These are phyloP conservation scores for Protomyces arabidopsidicola DNA, from an alignment of 1,139 yeast species.

Conservation along the genomic window DNA sequence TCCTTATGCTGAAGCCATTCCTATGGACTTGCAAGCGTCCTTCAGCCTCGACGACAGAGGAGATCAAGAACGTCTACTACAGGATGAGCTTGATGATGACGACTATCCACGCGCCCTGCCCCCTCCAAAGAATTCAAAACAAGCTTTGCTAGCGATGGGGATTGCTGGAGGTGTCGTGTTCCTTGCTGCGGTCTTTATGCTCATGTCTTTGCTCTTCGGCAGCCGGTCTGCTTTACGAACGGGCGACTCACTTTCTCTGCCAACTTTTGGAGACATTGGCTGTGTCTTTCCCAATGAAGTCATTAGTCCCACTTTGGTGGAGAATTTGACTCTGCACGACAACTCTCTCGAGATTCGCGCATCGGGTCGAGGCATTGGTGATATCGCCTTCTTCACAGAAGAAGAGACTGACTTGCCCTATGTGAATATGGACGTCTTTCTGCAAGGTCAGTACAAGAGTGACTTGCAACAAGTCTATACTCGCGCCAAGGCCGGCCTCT, in stretches of 20 bases:
- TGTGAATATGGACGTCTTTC: constrained; percentile 11
- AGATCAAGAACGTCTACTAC: not conserved
- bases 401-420: constrained; percentile 8
- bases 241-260: not conserved
- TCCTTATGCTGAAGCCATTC: not conserved
- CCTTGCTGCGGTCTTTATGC: not conserved
- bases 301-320: constrained; percentile 9
- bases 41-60: not conserved
- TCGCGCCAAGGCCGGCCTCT: constrained; percentile 15
- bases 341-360: constrained; percentile 6
- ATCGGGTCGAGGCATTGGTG: constrained; percentile 16
- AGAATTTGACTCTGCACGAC: constrained; percentile 12
- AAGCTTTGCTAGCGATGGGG: constrained; percentile 8
- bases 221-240: not conserved
- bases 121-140: not conserved
- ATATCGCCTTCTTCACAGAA: constrained; percentile 14
- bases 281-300: constrained; percentile 11
- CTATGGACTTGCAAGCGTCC: not conserved
- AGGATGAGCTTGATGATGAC: not conserved
- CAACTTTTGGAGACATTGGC: constrained; percentile 14
- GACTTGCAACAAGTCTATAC: constrained; percentile 20
- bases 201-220: constrained; percentile 4
- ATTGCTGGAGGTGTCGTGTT: constrained; percentile 1
- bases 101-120: not conserved
- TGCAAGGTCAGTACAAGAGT: constrained; percentile 6